These are phyloP conservation scores for Penicillium silybi DNA, from an alignment of 495 filamentous ascomycete genomes.

Conservation along the genomic window DNA sequence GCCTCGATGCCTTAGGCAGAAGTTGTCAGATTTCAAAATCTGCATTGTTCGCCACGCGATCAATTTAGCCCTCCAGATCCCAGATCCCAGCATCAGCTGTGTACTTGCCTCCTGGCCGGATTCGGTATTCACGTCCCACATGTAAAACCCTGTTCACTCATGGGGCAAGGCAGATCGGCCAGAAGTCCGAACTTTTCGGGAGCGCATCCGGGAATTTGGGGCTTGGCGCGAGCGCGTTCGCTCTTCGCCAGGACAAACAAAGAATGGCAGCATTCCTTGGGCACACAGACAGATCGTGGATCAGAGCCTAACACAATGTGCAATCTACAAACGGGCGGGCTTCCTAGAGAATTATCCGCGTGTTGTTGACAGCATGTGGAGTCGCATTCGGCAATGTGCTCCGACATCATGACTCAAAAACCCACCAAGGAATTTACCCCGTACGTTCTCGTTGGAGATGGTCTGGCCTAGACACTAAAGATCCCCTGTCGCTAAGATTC, in stretches of 20 bases:
- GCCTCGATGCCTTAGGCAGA: neutral
- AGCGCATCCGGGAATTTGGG: constrained; percentile 10
- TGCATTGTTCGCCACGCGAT: neutral
- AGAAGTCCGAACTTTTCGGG: constrained; percentile 13
- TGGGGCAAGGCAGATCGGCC: constrained; percentile 10
- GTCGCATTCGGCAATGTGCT: constrained; percentile 2
- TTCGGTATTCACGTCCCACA: neutral
- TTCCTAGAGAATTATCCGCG: neutral
- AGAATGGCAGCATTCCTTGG: neutral
- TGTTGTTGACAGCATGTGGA: constrained; percentile 5
- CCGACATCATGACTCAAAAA: constrained; percentile 10
- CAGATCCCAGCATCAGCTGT: neutral
- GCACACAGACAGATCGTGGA: neutral
- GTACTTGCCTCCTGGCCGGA: neutral
- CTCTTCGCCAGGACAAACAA: neutral
- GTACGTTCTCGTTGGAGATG: neutral
- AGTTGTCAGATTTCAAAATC: neutral
- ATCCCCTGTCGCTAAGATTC: constrained; percentile 1
- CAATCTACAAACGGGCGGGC: neutral
- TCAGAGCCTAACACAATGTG: neutral
- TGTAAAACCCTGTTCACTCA: neutral
- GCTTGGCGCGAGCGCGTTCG: neutral
- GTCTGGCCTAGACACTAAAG: neutral
- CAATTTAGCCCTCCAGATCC: neutral
- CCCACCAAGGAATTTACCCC: constrained; percentile 3